phyloP scores from a whole-genome alignment of 495 filamentous ascomycete species.

The Penicillium pancosmium region DNA sequence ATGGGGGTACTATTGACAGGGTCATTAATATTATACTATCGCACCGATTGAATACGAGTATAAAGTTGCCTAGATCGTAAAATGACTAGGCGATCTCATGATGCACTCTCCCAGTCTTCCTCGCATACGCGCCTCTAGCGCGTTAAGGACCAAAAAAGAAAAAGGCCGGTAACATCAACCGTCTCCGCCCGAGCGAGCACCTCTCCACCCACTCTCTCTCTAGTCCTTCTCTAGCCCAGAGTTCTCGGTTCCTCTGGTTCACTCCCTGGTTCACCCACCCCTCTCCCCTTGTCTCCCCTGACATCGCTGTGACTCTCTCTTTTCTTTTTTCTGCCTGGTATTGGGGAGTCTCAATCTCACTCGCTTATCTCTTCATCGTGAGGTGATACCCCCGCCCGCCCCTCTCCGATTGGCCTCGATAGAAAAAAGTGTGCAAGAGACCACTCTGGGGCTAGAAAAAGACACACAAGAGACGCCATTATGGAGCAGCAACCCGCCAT shows the following conservation, averaged over 20 bases:
- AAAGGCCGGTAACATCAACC: constrained; percentile 8
- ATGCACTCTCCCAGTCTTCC: too few species aligned
- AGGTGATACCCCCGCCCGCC: not conserved
- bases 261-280: not conserved
- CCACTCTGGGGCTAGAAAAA: not conserved
- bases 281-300: not conserved
- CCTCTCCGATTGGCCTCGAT: constrained; percentile 2
- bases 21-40: too few species aligned
- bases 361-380: not conserved
- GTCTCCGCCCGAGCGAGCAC: constrained; percentile 16
- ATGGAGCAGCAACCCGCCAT: constrained; percentile 48
- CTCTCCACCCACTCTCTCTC: not conserved
- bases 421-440: not conserved
- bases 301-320: constrained; percentile 4
- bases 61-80: too few species aligned
- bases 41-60: too few species aligned
- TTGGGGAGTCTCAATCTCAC: not conserved
- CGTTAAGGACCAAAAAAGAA: constrained; percentile 4
- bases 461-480: not conserved
- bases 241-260: constrained; percentile 11
- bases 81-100: too few species aligned
- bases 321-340: not conserved
- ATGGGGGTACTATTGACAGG: too few species aligned
- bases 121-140: constrained; percentile 19
- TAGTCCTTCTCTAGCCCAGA: too few species aligned